Evolutionary conservation across 768 basidiomycete species (phyloP).

Genomic region (Suillus weaverae): DNA sequence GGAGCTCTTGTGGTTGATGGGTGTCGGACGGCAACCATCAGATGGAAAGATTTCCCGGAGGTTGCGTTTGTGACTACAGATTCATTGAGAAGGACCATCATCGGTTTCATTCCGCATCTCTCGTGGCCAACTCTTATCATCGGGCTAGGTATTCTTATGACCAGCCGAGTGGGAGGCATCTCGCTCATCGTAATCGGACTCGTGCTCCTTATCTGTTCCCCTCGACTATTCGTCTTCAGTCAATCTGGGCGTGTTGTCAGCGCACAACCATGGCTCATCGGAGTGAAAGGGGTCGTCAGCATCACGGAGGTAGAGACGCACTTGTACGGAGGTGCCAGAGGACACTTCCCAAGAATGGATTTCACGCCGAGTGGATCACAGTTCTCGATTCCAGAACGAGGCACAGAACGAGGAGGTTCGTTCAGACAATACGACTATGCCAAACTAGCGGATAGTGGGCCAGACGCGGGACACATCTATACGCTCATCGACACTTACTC

Average conservation of each 20-base stretch:
- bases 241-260: constrained; percentile 18
- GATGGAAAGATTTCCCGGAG: constrained; percentile 22
- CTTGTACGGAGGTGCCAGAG: constrained; percentile 16
- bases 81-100: constrained; percentile 12
- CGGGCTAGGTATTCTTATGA: background rate
- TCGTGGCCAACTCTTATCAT: constrained; percentile 11
- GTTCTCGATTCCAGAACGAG: constrained; percentile 9
- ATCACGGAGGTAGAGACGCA: constrained; percentile 9
- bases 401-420: constrained; percentile 13
- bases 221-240: constrained; percentile 13
- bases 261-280: constrained; percentile 21
- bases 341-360: constrained; percentile 9
- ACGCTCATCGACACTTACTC: constrained; percentile 21
- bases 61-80: constrained; percentile 12
- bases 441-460: constrained; percentile 6
- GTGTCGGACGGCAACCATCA: constrained; percentile 18
- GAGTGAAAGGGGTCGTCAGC: constrained; percentile 21
- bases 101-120: constrained; percentile 12
- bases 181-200: constrained; percentile 1
- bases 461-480: constrained; percentile 8
- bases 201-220: constrained; percentile 7
- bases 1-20: constrained; percentile 22
- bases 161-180: background rate
- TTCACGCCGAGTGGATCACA: constrained; percentile 18
- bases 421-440: background rate